A percentile compares a stretch with the other conserved stretches of the same genome.
phyloP scores from a whole-genome alignment of 306 rosid genomes.

The Rosa rugosa region DNA sequence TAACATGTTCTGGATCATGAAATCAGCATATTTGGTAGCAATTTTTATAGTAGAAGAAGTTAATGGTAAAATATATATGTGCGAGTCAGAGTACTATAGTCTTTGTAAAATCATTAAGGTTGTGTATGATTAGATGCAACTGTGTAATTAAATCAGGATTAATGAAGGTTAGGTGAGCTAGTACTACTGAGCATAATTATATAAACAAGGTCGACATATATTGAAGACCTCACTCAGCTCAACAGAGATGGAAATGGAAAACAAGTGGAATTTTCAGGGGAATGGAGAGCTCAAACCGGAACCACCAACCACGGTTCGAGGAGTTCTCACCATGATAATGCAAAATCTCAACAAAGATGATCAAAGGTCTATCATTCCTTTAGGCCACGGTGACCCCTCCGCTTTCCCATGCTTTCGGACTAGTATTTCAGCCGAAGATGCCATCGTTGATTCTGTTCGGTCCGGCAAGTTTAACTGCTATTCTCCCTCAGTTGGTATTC shows the following conservation, averaged over 20 bases:
- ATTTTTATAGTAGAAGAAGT: no score
- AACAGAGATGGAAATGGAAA: slow-evolving; percentile 3
- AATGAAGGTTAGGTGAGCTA: no score
- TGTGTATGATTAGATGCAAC: no score
- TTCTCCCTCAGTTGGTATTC: slow-evolving; percentile 13
- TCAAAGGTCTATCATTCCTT: slow-evolving; percentile 13
- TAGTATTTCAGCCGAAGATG: slow-evolving; percentile 23
- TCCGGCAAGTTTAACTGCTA: slow-evolving; percentile 29
- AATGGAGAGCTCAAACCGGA: background rate
- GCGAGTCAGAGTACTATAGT: no score
- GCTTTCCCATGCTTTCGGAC: slow-evolving; percentile 29
- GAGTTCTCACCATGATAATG: background rate
- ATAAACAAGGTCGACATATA: background rate
- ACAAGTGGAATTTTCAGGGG: slow-evolving; percentile 10
- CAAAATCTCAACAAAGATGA: slow-evolving; percentile 18
- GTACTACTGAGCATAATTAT: no score
- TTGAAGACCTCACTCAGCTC: background rate
- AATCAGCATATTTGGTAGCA: no score
- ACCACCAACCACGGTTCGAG: slow-evolving; percentile 7
- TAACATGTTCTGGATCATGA: no score
- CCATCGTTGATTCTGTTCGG: slow-evolving; percentile 28
- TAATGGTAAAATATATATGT: no score
- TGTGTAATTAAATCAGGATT: no score
- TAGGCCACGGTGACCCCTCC: slow-evolving; percentile 41
- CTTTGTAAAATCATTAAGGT: no score